Conservation (phyloP, 2,329 filamentous ascomycete species). For the Ophiostoma quercus region DNA sequence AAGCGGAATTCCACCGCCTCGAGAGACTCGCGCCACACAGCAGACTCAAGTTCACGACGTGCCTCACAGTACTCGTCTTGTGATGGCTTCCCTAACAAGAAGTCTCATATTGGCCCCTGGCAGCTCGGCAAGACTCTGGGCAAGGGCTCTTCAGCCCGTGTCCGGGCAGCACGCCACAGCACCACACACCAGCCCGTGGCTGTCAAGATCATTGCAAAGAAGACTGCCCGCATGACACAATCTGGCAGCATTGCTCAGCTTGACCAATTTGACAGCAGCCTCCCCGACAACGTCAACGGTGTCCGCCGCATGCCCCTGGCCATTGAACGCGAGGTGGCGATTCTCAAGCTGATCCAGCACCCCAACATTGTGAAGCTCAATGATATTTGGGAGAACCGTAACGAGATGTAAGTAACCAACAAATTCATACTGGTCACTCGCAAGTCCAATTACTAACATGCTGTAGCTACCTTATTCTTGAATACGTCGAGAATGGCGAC, state of each 20-base stretch:
- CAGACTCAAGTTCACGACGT: conserved; percentile 33
- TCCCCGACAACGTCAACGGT: conserved; percentile 52
- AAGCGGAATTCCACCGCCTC: conserved; percentile 35
- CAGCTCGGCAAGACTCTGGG: conserved; percentile 83
- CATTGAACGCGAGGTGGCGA: conserved; percentile 90
- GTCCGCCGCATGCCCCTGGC: conserved; percentile 74
- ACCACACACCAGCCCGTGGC: conserved; percentile 76
- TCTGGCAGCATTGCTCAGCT: conserved; percentile 81
- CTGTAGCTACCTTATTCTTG: conserved; percentile 81
- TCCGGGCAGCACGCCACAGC: conserved; percentile 76
- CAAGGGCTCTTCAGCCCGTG: conserved; percentile 81
- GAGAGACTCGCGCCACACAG: conserved; percentile 31
- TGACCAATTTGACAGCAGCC: conserved; percentile 62
- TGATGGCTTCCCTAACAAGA: conserved; percentile 36
- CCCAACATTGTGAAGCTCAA: conserved; percentile 90
- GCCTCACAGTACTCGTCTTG: conserved; percentile 36
- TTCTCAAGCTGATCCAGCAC: conserved; percentile 94
- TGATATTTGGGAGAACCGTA: conserved; percentile 96
- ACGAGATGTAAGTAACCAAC: conserved; percentile 70
- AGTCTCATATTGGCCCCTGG: conserved; percentile 89
- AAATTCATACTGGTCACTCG: too few relatives aligned
- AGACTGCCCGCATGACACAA: conserved; percentile 70
- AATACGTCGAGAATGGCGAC: conserved; percentile 76
- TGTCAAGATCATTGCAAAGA: conserved; percentile 91
- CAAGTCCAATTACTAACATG: background rate